Percentiles rank a stretch among this genome's conserved stretches.
These are phyloP conservation scores for Teratosphaeria pseudoeucalypti DNA, from an alignment of 2,329 filamentous ascomycete species.

Conservation along the genomic window DNA sequence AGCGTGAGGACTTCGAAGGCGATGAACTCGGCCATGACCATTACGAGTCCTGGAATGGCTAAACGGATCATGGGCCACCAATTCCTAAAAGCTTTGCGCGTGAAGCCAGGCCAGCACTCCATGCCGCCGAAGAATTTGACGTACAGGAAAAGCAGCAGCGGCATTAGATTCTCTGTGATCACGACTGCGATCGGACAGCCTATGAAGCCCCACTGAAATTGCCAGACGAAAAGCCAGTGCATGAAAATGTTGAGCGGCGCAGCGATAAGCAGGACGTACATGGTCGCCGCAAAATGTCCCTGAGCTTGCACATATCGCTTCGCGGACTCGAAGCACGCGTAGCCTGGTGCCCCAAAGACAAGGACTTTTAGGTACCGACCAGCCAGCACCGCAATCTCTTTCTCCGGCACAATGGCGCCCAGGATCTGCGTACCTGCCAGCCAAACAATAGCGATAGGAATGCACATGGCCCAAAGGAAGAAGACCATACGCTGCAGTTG, in stretches of 20 bases:
- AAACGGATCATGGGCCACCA: constrained; percentile 81
- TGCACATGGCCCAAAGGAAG: constrained; percentile 61
- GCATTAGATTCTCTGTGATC: constrained; percentile 65
- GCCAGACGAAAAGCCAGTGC: constrained; percentile 73
- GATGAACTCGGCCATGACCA: constrained; percentile 89
- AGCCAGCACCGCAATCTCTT: constrained; percentile 58
- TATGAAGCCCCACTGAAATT: constrained; percentile 55
- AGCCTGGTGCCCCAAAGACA: constrained; percentile 61
- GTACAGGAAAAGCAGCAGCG: constrained; percentile 62
- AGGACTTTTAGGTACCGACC: constrained; percentile 64
- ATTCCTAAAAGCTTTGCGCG: constrained; percentile 57
- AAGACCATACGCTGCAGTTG: constrained; percentile 73
- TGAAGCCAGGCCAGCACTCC: constrained; percentile 74
- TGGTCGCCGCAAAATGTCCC: constrained; percentile 70
- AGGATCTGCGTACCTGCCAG: constrained; percentile 56
- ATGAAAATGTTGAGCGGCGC: constrained; percentile 71
- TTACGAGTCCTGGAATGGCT: constrained; percentile 78
- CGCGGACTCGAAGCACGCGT: constrained; percentile 63
- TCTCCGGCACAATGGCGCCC: constrained; percentile 55
- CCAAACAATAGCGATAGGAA: constrained; percentile 66
- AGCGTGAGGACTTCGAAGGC: constrained; percentile 79
- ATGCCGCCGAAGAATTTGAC: constrained; percentile 60
- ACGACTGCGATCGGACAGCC: constrained; percentile 71
- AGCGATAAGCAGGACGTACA: constrained; percentile 73
- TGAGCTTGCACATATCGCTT: constrained; percentile 88